Conservation (phyloP, 2,329 filamentous ascomycete species). For the Cladosporium sp. region DNA sequence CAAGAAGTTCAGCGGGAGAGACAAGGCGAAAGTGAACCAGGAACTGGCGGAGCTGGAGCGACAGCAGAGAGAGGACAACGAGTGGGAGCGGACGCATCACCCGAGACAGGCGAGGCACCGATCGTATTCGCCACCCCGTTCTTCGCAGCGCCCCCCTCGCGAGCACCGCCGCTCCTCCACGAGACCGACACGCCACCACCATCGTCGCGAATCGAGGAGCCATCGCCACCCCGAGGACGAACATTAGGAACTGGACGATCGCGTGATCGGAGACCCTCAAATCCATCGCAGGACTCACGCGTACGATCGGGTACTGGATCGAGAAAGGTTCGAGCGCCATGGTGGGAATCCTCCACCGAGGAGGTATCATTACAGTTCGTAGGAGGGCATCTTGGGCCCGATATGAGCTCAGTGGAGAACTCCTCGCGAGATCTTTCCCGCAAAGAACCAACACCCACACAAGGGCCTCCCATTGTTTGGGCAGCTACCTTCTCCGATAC, state of each 20-base stretch:
- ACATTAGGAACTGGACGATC: conserved; percentile 28
- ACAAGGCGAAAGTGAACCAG: conserved; percentile 29
- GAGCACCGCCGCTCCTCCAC: conserved; percentile 26
- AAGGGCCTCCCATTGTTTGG: background rate
- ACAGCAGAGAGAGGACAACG: conserved; percentile 27
- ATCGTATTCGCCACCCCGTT: conserved; percentile 31
- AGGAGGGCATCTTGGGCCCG: conserved; percentile 34
- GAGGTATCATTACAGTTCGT: conserved; percentile 37
- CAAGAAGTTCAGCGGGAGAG: conserved; percentile 37
- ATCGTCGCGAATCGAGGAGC: conserved; percentile 19
- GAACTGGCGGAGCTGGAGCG: conserved; percentile 29
- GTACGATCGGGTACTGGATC: conserved; percentile 31
- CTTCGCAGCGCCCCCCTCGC: conserved; percentile 25
- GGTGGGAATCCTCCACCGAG: conserved; percentile 32
- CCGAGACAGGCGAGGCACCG: conserved; percentile 27
- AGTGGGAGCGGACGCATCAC: conserved; percentile 25
- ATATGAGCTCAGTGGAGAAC: conserved; percentile 20
- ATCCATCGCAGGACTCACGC: conserved; percentile 21
- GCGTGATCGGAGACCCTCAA: conserved; percentile 15
- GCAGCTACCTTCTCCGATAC: background rate
- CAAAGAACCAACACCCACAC: background rate
- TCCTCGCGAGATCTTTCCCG: background rate
- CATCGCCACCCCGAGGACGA: conserved; percentile 20
- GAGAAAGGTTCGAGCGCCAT: conserved; percentile 32
- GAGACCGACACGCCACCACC: conserved; percentile 26